Percentiles rank a stretch among this genome's conserved stretches.
Conservation (phyloP, 768 basidiomycete genomes). For the Russula ochroleuca region DNA sequence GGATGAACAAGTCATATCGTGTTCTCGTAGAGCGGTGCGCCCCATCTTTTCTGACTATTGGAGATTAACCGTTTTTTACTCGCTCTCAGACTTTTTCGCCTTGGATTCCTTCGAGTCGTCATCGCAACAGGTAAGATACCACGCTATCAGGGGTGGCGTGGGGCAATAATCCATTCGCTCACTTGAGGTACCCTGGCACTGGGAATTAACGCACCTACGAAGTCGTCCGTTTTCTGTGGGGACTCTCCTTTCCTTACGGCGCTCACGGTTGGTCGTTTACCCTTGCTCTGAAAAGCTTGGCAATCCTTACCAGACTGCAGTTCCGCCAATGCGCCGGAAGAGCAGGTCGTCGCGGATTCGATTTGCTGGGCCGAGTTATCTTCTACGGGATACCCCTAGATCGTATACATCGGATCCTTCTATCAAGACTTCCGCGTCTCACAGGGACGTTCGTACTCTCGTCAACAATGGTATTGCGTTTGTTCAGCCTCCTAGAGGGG, state of each 20-base stretch:
- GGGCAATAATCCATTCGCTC: neutral
- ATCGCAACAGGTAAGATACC: conserved; percentile 52
- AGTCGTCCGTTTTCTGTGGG: conserved; percentile 58
- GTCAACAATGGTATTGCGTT: conserved; percentile 57
- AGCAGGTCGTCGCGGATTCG: conserved; percentile 68
- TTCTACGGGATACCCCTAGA: conserved; percentile 67
- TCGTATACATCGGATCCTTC: conserved; percentile 56
- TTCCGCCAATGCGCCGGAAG: conserved; percentile 73
- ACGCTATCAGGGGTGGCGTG: neutral
- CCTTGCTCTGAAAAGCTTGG: neutral
- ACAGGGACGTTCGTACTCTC: conserved; percentile 64
- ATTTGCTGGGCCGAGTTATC: conserved; percentile 64
- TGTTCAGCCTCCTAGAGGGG: conserved; percentile 62
- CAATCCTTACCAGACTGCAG: conserved; percentile 34
- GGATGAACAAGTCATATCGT: conserved; percentile 62
- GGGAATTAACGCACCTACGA: conserved; percentile 72
- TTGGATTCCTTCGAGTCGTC: conserved; percentile 58
- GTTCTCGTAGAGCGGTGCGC: conserved; percentile 52
- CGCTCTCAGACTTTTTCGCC: conserved; percentile 50
- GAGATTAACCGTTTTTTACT: neutral
- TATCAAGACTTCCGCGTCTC: conserved; percentile 60
- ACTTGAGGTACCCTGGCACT: conserved; percentile 57
- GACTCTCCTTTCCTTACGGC: conserved; percentile 60
- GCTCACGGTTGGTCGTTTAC: conserved; percentile 45
- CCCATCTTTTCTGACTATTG: neutral